These are phyloP conservation scores for Calocybe indica DNA, from an alignment of 768 basidiomycete genomes.

Conservation along the genomic window DNA sequence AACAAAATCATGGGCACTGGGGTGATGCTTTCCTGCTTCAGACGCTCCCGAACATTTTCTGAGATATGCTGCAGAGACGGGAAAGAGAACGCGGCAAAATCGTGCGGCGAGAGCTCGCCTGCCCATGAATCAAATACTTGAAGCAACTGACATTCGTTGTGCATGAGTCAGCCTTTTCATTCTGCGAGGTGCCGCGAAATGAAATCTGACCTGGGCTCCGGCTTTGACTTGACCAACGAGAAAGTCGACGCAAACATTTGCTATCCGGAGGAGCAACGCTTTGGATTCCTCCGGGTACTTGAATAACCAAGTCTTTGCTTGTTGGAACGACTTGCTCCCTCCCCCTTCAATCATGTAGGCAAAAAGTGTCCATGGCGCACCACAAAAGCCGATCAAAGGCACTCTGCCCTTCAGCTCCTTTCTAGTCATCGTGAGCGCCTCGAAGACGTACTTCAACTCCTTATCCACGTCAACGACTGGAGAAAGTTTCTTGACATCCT, in stretches of 20 bases:
- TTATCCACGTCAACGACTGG: constrained; percentile 69
- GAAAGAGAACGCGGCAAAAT: constrained; percentile 80
- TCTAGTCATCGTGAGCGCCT: constrained; percentile 84
- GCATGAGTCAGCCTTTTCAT: not conserved
- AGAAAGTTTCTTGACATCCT: constrained; percentile 59
- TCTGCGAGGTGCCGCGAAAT: not conserved
- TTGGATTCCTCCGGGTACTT: constrained; percentile 82
- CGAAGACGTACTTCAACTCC: constrained; percentile 87
- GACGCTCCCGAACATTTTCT: constrained; percentile 52
- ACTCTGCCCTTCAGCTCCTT: constrained; percentile 79
- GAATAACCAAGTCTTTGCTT: constrained; percentile 93
- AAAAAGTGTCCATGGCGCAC: constrained; percentile 98
- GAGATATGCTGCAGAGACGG: constrained; percentile 76
- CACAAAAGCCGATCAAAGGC: constrained; percentile 95
- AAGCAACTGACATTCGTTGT: constrained; percentile 54
- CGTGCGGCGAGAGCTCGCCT: constrained; percentile 83
- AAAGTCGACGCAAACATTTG: constrained; percentile 86
- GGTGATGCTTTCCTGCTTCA: constrained; percentile 48
- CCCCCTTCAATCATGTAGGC: constrained; percentile 99
- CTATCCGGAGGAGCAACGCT: constrained; percentile 68
- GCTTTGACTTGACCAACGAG: constrained; percentile 91
- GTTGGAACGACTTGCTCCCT: constrained; percentile 83
- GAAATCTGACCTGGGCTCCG: constrained; percentile 79
- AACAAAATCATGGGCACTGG: constrained; percentile 84
- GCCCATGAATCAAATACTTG: constrained; percentile 99